Base-by-base conservation (phyloP, 768 basidiomycete genomes). In the Tricholoma matsutake region DNA sequence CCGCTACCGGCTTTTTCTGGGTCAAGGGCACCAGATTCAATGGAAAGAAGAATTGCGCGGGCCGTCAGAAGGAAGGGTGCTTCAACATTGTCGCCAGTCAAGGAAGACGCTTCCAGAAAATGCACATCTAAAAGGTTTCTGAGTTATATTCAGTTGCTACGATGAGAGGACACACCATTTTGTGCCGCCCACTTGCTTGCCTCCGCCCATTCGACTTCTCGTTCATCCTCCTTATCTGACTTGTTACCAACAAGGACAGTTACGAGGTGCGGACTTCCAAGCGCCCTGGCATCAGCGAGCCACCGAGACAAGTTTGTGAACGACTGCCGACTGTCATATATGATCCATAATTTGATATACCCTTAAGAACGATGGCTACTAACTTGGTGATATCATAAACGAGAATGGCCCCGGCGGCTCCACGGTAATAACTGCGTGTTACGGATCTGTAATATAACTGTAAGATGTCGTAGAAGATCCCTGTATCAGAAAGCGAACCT, bases 131-230 rank as follows among this genome's bases (percentile, higher is more conserved):
- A 35, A 57, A 18, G 58, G 37, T 61, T 57, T 59, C 52, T 34
- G 53, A 54, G 62, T 35, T 61, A 57, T 57, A 56, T 59, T 39
- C 25, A 2, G 20, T 28, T 18, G 53, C 45, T 55, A 49, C 7
- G 29, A 37, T 47, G 63, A 65, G 45, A 18, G 29, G 29, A 68
- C 80, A 62, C 65, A 94, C 95, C 91, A 72, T 98, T 95, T 72
- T 96, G 93, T 54, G 94, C 91, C 18, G 97, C 96, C 95, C 95
- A 99, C 69, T 85, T 80, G 68, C 92, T 94, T 9, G 94, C 97
- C 75, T 99, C 97, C 25, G 89, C 83, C 87, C 92, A 97, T 67
- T 96, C 93, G 39, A 99, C 95, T 73, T 98, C 92, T 56, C 97
- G 79, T 55, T 94, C 94, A 56, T 97, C 96, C 68, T 98, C 96